Evolutionary conservation across 257 asterid genomes (phyloP).

Genomic region (Penstemon newberryi): DNA sequence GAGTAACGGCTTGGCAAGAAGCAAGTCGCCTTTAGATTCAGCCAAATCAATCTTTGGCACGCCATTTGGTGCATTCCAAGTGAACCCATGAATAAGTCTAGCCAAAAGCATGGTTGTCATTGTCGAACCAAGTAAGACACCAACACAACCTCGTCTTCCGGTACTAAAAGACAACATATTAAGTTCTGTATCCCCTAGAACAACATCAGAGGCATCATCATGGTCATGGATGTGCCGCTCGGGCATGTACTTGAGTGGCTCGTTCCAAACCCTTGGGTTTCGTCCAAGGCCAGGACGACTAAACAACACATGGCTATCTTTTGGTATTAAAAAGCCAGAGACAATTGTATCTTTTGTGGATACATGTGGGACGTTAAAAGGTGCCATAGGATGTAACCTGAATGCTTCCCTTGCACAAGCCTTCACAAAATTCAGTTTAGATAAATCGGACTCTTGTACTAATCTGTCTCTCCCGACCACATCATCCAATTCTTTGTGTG

Average conservation of each 20-base stretch:
- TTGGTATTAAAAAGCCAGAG: slow-evolving; percentile 20
- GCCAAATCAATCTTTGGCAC: not conserved
- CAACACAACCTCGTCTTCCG: slow-evolving; percentile 12
- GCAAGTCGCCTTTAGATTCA: not conserved
- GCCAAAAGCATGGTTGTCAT: too few relatives aligned
- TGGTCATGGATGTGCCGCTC: slow-evolving; percentile 14
- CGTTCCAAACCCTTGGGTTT: slow-evolving; percentile 23
- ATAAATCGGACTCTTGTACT: slow-evolving; percentile 22
- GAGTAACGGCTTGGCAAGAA: not conserved
- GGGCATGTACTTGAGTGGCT: slow-evolving; percentile 12
- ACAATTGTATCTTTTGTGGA: not conserved
- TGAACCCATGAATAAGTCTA: slow-evolving; percentile 6
- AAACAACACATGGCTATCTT: slow-evolving; percentile 19
- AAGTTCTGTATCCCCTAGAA: not conserved
- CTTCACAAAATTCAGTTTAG: slow-evolving; percentile 5
- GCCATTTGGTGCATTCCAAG: slow-evolving; percentile 1
- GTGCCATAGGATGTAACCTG: slow-evolving; percentile 13
- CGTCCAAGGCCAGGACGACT: slow-evolving; percentile 22
- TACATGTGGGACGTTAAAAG: slow-evolving; percentile 16
- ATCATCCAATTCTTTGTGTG: not conserved
- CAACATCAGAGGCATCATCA: not conserved
- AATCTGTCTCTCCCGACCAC: slow-evolving; percentile 21
- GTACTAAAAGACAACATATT: slow-evolving; percentile 10
- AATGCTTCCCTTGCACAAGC: slow-evolving; percentile 25
- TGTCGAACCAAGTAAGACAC: too few relatives aligned